A percentile compares a stretch with the other conserved stretches of the same genome.
phyloP scores from a whole-genome alignment of 2,329 filamentous ascomycete species.

The Beauveria australis region DNA sequence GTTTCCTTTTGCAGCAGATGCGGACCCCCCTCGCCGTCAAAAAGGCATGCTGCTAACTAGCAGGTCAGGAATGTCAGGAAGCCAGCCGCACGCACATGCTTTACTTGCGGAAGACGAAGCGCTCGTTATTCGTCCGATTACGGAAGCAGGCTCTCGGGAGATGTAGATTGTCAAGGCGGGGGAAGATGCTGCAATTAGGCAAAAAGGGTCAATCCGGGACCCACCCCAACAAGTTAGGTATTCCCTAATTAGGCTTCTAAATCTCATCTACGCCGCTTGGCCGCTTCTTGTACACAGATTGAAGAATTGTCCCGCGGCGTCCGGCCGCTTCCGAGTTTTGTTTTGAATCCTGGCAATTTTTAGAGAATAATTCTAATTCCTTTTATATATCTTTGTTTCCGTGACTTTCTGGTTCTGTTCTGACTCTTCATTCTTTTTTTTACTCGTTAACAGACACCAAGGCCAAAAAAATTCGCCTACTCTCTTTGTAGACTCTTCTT shows the following conservation, averaged over 20 bases:
- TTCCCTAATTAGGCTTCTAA: slow-evolving; percentile 10
- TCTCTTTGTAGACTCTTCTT: too few species aligned
- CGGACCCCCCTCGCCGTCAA: too few species aligned
- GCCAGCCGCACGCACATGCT: too few species aligned
- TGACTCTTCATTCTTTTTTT: background rate
- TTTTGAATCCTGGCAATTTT: background rate
- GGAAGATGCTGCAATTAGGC: background rate
- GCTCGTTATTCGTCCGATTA: background rate
- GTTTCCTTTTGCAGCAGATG: too few species aligned
- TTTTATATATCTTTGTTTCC: background rate
- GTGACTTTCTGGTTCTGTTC: background rate
- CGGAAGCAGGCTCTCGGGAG: background rate
- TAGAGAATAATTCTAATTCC: background rate
- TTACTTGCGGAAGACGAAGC: too few species aligned
- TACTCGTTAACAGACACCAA: background rate
- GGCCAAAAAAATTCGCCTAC: too few species aligned
- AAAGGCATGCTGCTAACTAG: too few species aligned
- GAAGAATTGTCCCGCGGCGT: background rate
- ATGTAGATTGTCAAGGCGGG: background rate
- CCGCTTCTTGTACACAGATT: background rate
- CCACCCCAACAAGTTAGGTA: background rate
- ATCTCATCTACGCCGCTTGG: background rate
- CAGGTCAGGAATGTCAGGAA: too few species aligned
- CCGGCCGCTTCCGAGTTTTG: background rate
- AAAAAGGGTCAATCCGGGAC: background rate